Percentiles rank a stretch among this genome's conserved stretches.
These are phyloP conservation scores for Kodamaea fukazawae DNA, from an alignment of 805 yeast genomes.

Conservation along the genomic window DNA sequence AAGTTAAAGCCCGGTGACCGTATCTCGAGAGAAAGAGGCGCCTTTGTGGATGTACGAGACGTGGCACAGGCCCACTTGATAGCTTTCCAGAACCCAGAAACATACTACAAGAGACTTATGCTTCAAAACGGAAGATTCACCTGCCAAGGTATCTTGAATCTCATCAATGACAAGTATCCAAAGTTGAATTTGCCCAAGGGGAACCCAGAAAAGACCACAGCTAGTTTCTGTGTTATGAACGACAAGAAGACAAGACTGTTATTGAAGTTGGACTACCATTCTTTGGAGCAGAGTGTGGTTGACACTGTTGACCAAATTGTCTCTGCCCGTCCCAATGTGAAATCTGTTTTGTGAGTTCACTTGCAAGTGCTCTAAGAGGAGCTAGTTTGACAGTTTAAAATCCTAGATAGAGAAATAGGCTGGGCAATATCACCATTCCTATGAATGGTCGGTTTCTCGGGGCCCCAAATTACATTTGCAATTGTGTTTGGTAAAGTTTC, in stretches of 20 bases:
- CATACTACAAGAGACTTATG: slow-evolving; percentile 29
- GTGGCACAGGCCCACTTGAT: slow-evolving; percentile 16
- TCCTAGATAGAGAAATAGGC: no score
- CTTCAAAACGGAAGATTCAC: slow-evolving; percentile 18
- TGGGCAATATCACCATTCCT: no score
- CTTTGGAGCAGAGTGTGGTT: slow-evolving; percentile 18
- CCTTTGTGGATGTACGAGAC: slow-evolving; percentile 18
- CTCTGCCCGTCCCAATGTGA: no score
- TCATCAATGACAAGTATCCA: slow-evolving; percentile 23
- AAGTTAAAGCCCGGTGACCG: slow-evolving; percentile 3
- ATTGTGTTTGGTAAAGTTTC: no score
- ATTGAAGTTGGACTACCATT: slow-evolving; percentile 19
- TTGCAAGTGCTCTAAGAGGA: no score
- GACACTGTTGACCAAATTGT: slow-evolving; percentile 24
- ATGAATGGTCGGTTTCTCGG: no score
- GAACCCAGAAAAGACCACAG: slow-evolving; percentile 10
- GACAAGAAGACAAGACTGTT: slow-evolving; percentile 17
- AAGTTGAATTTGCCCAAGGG: slow-evolving; percentile 16
- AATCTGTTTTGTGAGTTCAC: no score
- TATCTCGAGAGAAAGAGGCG: slow-evolving; percentile 14
- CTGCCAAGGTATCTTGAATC: slow-evolving; percentile 17
- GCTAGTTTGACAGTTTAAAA: no score
- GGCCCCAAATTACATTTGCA: no score
- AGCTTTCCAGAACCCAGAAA: slow-evolving; percentile 13
- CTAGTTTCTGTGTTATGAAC: slow-evolving; percentile 10